Base-by-base conservation (phyloP, 768 basidiomycete genomes). In the Termitomyces sp. region DNA sequence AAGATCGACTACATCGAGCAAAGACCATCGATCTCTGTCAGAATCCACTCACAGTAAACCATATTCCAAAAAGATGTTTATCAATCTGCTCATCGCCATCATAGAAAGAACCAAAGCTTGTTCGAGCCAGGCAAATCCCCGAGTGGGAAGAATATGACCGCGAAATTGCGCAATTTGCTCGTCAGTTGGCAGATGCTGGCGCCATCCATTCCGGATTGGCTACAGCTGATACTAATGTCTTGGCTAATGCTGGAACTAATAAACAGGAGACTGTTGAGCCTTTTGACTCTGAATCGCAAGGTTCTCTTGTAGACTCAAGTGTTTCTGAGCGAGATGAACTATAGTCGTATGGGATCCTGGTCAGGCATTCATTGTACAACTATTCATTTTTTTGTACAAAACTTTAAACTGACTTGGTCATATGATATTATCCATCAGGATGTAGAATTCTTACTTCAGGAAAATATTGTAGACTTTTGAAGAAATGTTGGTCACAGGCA, bases 21-120 rank as follows among this genome's bases (percentile, higher is more conserved):
- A 92, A 91, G 71, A 92, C 90, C 7, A 96, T 98, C 58, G 96
- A 98, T 66, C 80, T 98, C 5, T 98, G 96, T 68, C 94, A 97
- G 70, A 97, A 98, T 64, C 95, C 95, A 5, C 76, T 97, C 49
- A 98, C 95, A 45, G 93, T 94, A 84, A 75, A 26, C 11, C 45
- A n/a, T 37, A 14, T 43, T 44, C 34, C 19, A 19, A 24, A 49
- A 30, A 1, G 24, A 12, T 10, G 15, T 11, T 21, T 22, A 12
- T 11, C 47, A 35, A 17, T 26, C n/a, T 22, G 14, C 28, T 55
- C 34, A 30, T 55, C 28, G 22, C 56, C 38, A 12, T 15, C 53
- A 66, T 74, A 97, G 90, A 97, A 98, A 85, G 97, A 98, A 66
- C 95, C 95, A 5, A 99, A 98, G 68, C 79, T 98, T 5, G 81